Evolutionary conservation across 768 basidiomycete species (phyloP).

Genomic region (Roridomyces roridus): DNA sequence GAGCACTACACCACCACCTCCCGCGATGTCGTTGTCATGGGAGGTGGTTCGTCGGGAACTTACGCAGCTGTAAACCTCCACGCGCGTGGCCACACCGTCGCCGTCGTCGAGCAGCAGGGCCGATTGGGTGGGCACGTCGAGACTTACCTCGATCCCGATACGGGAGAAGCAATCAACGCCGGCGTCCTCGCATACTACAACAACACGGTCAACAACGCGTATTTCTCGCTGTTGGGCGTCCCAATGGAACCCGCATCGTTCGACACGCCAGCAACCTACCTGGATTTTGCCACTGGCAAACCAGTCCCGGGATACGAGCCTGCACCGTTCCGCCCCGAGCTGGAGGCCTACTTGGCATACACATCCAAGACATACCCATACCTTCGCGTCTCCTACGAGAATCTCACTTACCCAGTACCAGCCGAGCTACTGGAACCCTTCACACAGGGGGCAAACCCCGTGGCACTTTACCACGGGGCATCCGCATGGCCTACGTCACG

Average conservation of each 20-base stretch:
- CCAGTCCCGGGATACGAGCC: not conserved
- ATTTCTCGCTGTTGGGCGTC: slow-evolving; percentile 7
- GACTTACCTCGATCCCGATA: not conserved
- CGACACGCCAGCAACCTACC: not conserved
- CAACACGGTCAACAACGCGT: slow-evolving; percentile 10
- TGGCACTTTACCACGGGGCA: too few species aligned
- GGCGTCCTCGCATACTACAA: slow-evolving; percentile 3
- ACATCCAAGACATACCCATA: slow-evolving; percentile 2
- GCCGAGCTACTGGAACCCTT: slow-evolving; percentile 5
- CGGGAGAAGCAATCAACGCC: not conserved
- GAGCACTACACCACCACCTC: slow-evolving; percentile 7
- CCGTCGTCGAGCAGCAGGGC: slow-evolving; percentile 3
- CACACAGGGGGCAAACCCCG: too few species aligned
- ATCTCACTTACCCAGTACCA: slow-evolving; percentile 2
- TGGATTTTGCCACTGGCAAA: slow-evolving; percentile 7
- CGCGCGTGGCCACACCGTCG: slow-evolving; percentile 3
- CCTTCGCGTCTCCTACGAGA: slow-evolving; percentile 10
- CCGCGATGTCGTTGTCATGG: slow-evolving; percentile 10
- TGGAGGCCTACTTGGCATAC: slow-evolving; percentile 2
- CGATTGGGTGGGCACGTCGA: slow-evolving; percentile 5
- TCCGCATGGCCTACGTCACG: too few species aligned
- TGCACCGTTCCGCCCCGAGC: not conserved
- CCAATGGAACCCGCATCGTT: not conserved
- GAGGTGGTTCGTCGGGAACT: slow-evolving; percentile 4
- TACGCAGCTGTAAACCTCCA: not conserved